Percentiles rank a stretch among this genome's conserved stretches.
Evolutionary conservation across 805 yeast genomes (phyloP).

Genomic region (Isabelozyma pseudorhagii): DNA sequence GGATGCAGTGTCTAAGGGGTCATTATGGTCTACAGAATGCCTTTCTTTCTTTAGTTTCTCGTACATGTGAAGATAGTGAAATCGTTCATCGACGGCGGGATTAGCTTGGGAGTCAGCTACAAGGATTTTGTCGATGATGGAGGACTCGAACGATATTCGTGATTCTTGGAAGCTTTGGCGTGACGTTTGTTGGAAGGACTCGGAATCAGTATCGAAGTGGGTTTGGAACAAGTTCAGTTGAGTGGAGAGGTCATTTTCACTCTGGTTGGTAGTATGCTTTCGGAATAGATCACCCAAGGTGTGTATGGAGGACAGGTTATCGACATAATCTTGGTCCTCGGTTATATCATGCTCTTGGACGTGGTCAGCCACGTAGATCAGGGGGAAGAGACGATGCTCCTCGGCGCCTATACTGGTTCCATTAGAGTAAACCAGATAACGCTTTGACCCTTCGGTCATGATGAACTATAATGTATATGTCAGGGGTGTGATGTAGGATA

Average conservation of each 20-base stretch:
- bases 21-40: conserved; percentile 9
- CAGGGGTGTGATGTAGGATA: too few relatives aligned
- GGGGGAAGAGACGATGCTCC: background rate
- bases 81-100: conserved; percentile 14
- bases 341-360: background rate
- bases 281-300: conserved; percentile 8
- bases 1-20: conserved; percentile 2
- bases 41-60: conserved; percentile 11
- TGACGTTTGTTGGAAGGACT: conserved; percentile 5
- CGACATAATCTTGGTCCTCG: background rate
- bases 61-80: conserved; percentile 24
- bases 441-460: conserved; percentile 3
- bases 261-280: background rate
- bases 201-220: conserved; percentile 17
- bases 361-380: background rate
- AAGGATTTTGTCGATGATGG: conserved; percentile 20
- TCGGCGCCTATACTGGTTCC: conserved; percentile 1
- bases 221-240: conserved; percentile 10
- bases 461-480: background rate
- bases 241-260: conserved; percentile 9
- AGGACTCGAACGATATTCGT: conserved; percentile 18
- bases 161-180: background rate
- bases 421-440: conserved; percentile 1
- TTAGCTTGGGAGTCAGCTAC: background rate
- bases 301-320: conserved; percentile 4